These are phyloP conservation scores for Noccaea bulbosa DNA, from an alignment of 345 rosid species.

Conservation along the genomic window DNA sequence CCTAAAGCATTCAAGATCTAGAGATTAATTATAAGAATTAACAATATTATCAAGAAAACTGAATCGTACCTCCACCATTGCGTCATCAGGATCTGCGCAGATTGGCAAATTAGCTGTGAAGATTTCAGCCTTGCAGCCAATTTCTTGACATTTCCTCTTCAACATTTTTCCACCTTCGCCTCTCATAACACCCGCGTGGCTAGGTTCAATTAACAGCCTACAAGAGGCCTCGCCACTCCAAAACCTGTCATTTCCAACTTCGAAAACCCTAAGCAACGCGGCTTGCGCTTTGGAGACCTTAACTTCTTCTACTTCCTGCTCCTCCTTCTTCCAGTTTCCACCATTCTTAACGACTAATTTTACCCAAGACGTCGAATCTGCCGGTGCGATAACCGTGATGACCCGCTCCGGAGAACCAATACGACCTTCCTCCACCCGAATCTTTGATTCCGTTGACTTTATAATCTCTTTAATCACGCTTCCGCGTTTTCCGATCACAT, in stretches of 20 bases:
- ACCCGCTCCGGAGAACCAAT: slow-evolving; percentile 53
- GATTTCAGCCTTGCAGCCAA: slow-evolving; percentile 58
- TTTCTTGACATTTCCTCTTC: slow-evolving; percentile 60
- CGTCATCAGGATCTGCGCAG: slow-evolving; percentile 57
- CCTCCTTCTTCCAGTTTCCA: too few species aligned
- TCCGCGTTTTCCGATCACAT: slow-evolving; percentile 65
- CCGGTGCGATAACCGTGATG: slow-evolving; percentile 49
- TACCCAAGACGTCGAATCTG: slow-evolving; percentile 31
- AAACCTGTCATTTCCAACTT: slow-evolving; percentile 46
- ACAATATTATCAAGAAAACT: neutral
- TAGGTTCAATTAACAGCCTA: slow-evolving; percentile 59
- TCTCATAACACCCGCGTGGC: slow-evolving; percentile 57
- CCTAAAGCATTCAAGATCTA: slow-evolving; percentile 10
- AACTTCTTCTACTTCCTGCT: slow-evolving; percentile 36
- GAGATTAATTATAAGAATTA: too few species aligned
- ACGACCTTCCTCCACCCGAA: slow-evolving; percentile 60
- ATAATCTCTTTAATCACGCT: slow-evolving; percentile 59
- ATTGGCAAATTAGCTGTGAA: slow-evolving; percentile 51
- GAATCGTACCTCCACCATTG: slow-evolving; percentile 61
- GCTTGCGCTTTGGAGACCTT: slow-evolving; percentile 70
- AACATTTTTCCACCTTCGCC: slow-evolving; percentile 68
- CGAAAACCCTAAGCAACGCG: slow-evolving; percentile 70
- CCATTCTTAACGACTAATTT: slow-evolving; percentile 11
- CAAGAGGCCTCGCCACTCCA: slow-evolving; percentile 59
- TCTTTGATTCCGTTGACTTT: slow-evolving; percentile 57